These are phyloP conservation scores for Candida dendrica DNA, from an alignment of 805 yeast genomes.

Conservation along the genomic window DNA sequence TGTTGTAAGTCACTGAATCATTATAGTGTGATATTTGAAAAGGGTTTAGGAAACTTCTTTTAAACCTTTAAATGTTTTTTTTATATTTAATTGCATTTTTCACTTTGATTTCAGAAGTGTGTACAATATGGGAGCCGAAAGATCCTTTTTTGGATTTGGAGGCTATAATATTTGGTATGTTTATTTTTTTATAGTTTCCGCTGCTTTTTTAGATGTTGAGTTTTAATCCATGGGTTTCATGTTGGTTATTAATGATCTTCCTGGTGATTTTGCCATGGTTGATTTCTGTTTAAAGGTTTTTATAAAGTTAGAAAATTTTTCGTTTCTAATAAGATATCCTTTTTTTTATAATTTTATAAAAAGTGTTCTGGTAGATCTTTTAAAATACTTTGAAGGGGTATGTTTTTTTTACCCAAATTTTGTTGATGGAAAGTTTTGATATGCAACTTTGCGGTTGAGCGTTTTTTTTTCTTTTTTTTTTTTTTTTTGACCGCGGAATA, in stretches of 20 bases:
- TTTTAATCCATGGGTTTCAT: not conserved
- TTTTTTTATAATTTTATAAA: too few relatives aligned
- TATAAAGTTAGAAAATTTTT: not conserved
- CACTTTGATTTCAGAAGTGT: not conserved
- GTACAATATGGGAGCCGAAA: not conserved
- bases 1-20: slow-evolving; percentile 13
- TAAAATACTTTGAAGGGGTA: too few relatives aligned
- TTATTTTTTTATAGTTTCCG: not conserved
- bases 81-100: not conserved
- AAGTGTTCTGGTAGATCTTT: too few relatives aligned
- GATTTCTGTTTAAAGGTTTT: not conserved
- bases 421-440: too few relatives aligned
- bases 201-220: too few relatives aligned
- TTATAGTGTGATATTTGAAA: not conserved
- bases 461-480: too few relatives aligned
- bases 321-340: not conserved
- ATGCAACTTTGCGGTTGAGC: too few relatives aligned
- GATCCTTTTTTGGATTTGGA: not conserved
- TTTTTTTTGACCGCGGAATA: too few relatives aligned
- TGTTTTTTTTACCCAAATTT: too few relatives aligned
- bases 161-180: not conserved
- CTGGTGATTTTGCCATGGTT: not conserved
- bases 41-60: not conserved
- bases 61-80: not conserved
- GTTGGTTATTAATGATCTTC: not conserved